Evolutionary conservation across 225 moss, liverwort and hornwort genomes (phyloP).

Genomic region (Asterella californica): DNA sequence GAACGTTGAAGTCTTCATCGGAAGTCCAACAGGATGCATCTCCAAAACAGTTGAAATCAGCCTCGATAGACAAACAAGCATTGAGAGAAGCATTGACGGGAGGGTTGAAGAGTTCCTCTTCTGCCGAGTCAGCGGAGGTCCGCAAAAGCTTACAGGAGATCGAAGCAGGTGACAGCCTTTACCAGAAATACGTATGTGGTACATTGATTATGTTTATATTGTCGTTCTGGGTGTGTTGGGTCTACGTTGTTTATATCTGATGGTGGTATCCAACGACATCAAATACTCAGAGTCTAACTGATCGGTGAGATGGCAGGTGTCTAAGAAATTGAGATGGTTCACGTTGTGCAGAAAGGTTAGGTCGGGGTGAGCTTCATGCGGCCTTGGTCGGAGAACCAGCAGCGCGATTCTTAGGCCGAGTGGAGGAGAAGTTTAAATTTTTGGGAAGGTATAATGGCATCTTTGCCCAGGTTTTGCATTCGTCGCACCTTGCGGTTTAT

Average conservation of each 20-base stretch:
- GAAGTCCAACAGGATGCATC: not conserved
- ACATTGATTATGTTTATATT: not conserved
- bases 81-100: conserved; percentile 2
- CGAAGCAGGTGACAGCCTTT: conserved; percentile 31
- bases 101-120: conserved; percentile 18
- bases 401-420: conserved; percentile 78
- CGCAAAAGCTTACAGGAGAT: conserved; percentile 10
- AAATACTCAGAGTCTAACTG: no score
- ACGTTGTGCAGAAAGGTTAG: conserved; percentile 26
- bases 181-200: not conserved
- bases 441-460: conserved; percentile 70
- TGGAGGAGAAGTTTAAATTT: conserved; percentile 87
- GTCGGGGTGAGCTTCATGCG: conserved; percentile 41
- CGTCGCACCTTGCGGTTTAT: not conserved
- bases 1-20: not conserved
- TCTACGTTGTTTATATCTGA: not conserved
- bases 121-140: not conserved
- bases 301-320: not conserved
- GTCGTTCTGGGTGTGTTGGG: not conserved
- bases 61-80: not conserved
- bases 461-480: not conserved
- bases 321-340: not conserved
- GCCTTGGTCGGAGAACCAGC: conserved; percentile 63
- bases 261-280: not conserved
- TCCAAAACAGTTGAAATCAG: not conserved